Evolutionary conservation across 768 basidiomycete genomes (phyloP).

Genomic region (Pleurotus sapidus): DNA sequence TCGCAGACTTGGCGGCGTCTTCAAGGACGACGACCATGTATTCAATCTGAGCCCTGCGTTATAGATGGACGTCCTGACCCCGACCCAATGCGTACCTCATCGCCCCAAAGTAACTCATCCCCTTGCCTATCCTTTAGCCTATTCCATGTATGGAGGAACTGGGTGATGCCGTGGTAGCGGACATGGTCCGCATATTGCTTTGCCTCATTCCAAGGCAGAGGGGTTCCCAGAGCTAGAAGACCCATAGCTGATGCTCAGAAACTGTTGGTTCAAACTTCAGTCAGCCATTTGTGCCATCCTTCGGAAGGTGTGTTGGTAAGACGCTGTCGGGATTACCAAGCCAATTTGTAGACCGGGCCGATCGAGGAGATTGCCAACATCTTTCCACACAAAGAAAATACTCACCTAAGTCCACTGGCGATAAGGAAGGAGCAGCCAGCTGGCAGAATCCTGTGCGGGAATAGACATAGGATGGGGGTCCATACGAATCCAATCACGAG

Average conservation of each 20-base stretch:
- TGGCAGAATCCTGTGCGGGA: neutral
- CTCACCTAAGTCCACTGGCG: neutral
- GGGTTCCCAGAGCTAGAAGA: slow-evolving; percentile 88
- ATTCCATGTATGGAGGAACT: slow-evolving; percentile 94
- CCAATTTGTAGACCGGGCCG: neutral
- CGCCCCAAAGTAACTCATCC: slow-evolving; percentile 95
- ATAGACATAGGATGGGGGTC: neutral
- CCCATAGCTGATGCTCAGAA: slow-evolving; percentile 59
- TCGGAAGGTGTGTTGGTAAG: slow-evolving; percentile 6
- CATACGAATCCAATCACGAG: slow-evolving; percentile 5
- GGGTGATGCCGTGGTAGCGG: slow-evolving; percentile 87
- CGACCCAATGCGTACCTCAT: slow-evolving; percentile 65
- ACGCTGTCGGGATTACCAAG: slow-evolving; percentile 6
- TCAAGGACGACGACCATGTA: slow-evolving; percentile 94
- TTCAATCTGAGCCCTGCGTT: slow-evolving; percentile 63
- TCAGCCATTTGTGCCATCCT: slow-evolving; percentile 2
- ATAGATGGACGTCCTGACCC: neutral
- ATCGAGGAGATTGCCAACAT: no score
- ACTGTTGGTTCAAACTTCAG: neutral
- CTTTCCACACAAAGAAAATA: neutral
- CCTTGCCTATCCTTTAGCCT: slow-evolving; percentile 87
- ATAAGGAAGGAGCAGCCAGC: neutral
- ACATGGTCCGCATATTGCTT: slow-evolving; percentile 88
- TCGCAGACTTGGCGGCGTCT: slow-evolving; percentile 72
- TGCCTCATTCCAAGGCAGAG: slow-evolving; percentile 88